phyloP scores from a whole-genome alignment of 768 basidiomycete species.

The Porpolomopsis calyptriformis region DNA sequence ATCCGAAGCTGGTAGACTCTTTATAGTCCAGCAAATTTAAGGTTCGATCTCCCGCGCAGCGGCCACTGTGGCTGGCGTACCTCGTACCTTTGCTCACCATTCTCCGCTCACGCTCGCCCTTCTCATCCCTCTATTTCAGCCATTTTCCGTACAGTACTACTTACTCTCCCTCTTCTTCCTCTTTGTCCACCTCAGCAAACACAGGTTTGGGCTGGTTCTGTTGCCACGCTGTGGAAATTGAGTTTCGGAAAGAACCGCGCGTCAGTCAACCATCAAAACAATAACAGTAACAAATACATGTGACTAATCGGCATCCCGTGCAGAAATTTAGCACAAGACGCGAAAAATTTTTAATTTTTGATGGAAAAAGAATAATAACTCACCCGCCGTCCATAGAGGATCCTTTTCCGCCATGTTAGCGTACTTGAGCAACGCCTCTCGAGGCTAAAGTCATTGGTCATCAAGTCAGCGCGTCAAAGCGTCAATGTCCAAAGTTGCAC shows the following conservation, averaged over 20 bases:
- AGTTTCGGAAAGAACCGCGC: slow-evolving; percentile 49
- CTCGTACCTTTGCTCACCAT: slow-evolving; percentile 11
- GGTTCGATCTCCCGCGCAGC: slow-evolving; percentile 78
- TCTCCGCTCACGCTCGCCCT: slow-evolving; percentile 6
- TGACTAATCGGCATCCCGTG: slow-evolving; percentile 2
- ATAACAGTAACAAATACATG: slow-evolving; percentile 21
- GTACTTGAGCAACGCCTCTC: slow-evolving; percentile 92
- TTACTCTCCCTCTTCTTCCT: slow-evolving; percentile 44
- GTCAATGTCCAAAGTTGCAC: background rate
- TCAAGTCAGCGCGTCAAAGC: slow-evolving; percentile 5
- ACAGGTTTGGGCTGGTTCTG: slow-evolving; percentile 80
- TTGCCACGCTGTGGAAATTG: slow-evolving; percentile 70
- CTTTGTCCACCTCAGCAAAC: slow-evolving; percentile 56
- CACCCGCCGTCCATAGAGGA: slow-evolving; percentile 79
- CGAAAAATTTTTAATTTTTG: slow-evolving; percentile 11
- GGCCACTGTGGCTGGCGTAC: slow-evolving; percentile 32
- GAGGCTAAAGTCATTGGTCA: slow-evolving; percentile 50
- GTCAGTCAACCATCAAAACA: slow-evolving; percentile 43
- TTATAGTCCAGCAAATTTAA: slow-evolving; percentile 76
- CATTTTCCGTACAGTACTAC: slow-evolving; percentile 13
- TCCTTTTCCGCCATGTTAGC: slow-evolving; percentile 68
- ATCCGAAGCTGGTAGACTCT: slow-evolving; percentile 57
- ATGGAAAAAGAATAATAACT: slow-evolving; percentile 30
- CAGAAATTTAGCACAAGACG: slow-evolving; percentile 11
- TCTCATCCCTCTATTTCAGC: slow-evolving; percentile 6